A percentile compares a stretch with the other conserved stretches of the same genome.
These are phyloP conservation scores for Quercus robur DNA, from an alignment of 306 rosid species.

Conservation along the genomic window DNA sequence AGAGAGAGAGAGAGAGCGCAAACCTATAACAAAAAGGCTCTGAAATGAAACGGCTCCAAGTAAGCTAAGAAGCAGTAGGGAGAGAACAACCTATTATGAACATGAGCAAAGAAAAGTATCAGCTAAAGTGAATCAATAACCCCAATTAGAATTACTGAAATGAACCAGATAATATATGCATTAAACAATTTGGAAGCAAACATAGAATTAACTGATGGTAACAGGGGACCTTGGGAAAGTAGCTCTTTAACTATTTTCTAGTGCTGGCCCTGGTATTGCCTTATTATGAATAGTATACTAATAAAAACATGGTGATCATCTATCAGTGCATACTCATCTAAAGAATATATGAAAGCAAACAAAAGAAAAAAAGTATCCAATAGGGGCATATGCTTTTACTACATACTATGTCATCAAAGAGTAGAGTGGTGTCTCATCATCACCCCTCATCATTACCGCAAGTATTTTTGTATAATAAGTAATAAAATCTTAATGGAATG, in stretches of 20 bases:
- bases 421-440: neutral
- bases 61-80: conserved; percentile 66
- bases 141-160: neutral
- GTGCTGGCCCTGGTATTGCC: neutral
- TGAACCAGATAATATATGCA: neutral
- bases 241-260: neutral
- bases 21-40: conserved; percentile 64
- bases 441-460: neutral
- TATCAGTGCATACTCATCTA: neutral
- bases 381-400: too few species aligned
- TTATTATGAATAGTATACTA: neutral
- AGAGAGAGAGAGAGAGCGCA: conserved; percentile 22
- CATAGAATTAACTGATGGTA: neutral
- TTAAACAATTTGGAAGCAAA: neutral
- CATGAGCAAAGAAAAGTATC: conserved; percentile 25
- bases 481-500: too few species aligned
- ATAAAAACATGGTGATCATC: neutral
- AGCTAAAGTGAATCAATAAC: neutral
- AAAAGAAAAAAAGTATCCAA: neutral
- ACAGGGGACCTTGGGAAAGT: neutral
- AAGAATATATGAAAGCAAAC: neutral
- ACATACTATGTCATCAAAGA: neutral
- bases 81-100: conserved; percentile 60
- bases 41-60: conserved; percentile 68
- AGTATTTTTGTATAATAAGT: too few species aligned